Evolutionary conservation across 306 rosid species (phyloP).

Genomic region (Glycine tomentella): DNA sequence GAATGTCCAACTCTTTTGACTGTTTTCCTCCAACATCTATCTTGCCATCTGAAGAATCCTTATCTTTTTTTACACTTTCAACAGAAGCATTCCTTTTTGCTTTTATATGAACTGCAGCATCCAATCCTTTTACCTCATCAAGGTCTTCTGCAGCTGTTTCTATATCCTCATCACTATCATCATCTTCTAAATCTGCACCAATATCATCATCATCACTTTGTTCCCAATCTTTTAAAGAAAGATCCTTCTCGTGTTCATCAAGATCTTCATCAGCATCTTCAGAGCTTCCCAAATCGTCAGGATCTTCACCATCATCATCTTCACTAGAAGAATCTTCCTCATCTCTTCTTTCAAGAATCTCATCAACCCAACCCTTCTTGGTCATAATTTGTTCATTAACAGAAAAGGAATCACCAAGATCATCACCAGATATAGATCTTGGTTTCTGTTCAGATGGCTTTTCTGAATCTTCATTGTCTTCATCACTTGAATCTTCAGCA

Average conservation of each 20-base stretch:
- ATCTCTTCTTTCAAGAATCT: conserved; percentile 70
- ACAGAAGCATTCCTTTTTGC: conserved; percentile 44
- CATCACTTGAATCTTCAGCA: conserved; percentile 74
- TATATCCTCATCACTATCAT: conserved; percentile 46
- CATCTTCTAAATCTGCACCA: conserved; percentile 56
- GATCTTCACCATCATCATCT: conserved; percentile 62
- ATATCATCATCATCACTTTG: conserved; percentile 89
- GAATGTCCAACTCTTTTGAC: conserved; percentile 62
- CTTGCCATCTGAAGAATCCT: conserved; percentile 52
- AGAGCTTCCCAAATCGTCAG: conserved; percentile 62
- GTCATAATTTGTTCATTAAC: conserved; percentile 60
- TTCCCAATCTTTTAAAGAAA: conserved; percentile 86
- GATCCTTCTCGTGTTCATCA: conserved; percentile 45
- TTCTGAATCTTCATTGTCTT: conserved; percentile 67
- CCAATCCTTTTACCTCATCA: conserved; percentile 44
- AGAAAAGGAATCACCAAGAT: conserved; percentile 88
- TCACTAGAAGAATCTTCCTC: conserved; percentile 67
- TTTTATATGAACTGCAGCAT: conserved; percentile 36
- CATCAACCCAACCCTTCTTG: conserved; percentile 87
- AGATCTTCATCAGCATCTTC: conserved; percentile 65
- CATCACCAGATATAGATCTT: conserved; percentile 85
- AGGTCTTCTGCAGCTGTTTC: conserved; percentile 36
- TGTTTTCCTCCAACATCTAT: conserved; percentile 52
- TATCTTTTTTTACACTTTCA: conserved; percentile 50
- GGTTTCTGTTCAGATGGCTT: conserved; percentile 59